phyloP scores from a whole-genome alignment of 495 filamentous ascomycete genomes.

The Neurospora discreta region DNA sequence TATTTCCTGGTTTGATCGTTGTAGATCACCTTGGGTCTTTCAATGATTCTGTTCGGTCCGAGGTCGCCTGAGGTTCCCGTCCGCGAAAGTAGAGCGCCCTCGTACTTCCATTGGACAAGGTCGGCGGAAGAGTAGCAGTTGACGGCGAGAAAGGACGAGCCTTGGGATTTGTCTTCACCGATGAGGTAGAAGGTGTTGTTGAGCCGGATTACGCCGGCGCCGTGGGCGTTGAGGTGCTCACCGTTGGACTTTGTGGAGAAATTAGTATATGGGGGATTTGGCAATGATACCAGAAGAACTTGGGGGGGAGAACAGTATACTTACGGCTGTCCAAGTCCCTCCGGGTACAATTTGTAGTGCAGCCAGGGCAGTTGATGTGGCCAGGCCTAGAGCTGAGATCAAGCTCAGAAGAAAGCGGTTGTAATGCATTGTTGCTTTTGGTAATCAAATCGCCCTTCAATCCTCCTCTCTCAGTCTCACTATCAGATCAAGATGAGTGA shows the following conservation, averaged over 20 bases:
- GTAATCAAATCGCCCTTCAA: too few species aligned
- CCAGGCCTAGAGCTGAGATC: neutral
- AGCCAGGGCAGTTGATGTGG: neutral
- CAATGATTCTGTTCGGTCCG: constrained; percentile 49
- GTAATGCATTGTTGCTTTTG: neutral
- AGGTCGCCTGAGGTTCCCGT: constrained; percentile 40
- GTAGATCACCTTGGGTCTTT: constrained; percentile 55
- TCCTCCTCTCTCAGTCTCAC: too few species aligned
- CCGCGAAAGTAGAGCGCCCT: constrained; percentile 41
- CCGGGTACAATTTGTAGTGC: constrained; percentile 36
- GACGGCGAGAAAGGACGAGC: constrained; percentile 46
- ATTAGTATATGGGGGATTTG: neutral
- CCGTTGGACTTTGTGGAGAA: constrained; percentile 26
- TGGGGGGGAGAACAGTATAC: neutral
- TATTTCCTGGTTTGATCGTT: constrained; percentile 44
- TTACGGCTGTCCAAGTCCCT: constrained; percentile 37
- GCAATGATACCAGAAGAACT: neutral
- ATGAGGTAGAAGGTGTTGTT: constrained; percentile 49
- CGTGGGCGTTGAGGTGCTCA: constrained; percentile 53
- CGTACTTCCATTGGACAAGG: constrained; percentile 52
- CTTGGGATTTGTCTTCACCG: constrained; percentile 55
- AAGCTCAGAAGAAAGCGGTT: neutral
- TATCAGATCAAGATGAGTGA: too few species aligned
- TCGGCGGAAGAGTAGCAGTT: constrained; percentile 47
- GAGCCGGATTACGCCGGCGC: constrained; percentile 43